Evolutionary conservation across 352 stramenopile species (phyloP).

Genomic region (Phytophthora hybrid): DNA sequence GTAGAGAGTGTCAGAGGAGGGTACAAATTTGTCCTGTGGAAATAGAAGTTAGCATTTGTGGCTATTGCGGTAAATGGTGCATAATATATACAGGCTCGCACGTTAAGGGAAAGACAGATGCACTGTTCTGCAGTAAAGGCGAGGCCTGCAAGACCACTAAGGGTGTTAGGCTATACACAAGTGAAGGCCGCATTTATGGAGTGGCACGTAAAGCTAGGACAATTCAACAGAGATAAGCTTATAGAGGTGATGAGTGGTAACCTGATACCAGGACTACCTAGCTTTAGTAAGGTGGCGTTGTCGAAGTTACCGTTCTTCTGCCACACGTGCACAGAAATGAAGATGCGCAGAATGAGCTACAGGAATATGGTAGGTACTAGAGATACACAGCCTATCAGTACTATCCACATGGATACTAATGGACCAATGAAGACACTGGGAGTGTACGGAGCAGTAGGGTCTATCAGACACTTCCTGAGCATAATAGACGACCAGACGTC

Average conservation of each 20-base stretch:
- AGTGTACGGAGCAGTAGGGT: slow-evolving; percentile 1
- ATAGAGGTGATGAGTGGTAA: slow-evolving; percentile 4
- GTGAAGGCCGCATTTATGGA: not conserved
- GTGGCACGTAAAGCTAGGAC: not conserved
- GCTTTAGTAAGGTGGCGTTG: not conserved
- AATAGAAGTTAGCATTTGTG: not conserved
- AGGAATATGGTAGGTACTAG: not conserved
- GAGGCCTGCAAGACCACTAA: not conserved
- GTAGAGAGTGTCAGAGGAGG: slow-evolving; percentile 3
- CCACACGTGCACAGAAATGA: slow-evolving; percentile 2
- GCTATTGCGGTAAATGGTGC: not conserved
- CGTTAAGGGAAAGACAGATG: not conserved
- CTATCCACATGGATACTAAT: not conserved
- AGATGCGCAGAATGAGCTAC: slow-evolving; percentile 6
- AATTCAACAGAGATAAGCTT: not conserved
- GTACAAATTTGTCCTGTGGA: slow-evolving; percentile 12
- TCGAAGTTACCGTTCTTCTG: not conserved
- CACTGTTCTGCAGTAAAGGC: not conserved
- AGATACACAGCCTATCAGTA: not conserved
- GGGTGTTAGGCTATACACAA: not conserved
- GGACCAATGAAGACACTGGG: not conserved
- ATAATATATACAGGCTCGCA: not conserved
- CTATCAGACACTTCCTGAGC: slow-evolving; percentile 15
- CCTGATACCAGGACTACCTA: slow-evolving; percentile 1
- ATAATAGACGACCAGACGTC: slow-evolving; percentile 17